These are phyloP conservation scores for Tricholoma sp. DNA, from an alignment of 768 basidiomycete species.

Conservation along the genomic window DNA sequence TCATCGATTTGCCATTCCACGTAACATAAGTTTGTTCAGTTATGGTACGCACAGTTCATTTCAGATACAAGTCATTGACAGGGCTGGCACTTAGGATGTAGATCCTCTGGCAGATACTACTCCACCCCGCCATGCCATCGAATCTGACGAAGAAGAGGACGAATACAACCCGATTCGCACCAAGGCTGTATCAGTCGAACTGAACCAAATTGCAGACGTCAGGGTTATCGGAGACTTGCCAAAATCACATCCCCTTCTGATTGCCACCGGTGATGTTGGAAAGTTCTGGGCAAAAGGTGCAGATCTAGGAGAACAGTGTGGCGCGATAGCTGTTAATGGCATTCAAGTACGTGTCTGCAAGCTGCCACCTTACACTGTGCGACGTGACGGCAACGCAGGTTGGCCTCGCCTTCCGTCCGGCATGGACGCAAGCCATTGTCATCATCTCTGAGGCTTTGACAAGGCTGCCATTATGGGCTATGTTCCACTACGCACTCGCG, in stretches of 20 bases:
- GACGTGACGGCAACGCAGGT: slow-evolving; percentile 28
- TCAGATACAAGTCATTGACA: background rate
- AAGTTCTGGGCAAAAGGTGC: slow-evolving; percentile 48
- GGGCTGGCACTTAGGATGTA: slow-evolving; percentile 30
- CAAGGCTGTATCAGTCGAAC: slow-evolving; percentile 9
- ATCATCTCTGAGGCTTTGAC: slow-evolving; percentile 49
- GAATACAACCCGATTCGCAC: slow-evolving; percentile 42
- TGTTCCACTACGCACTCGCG: slow-evolving; percentile 41
- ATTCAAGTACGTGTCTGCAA: slow-evolving; percentile 32
- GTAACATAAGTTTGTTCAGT: background rate
- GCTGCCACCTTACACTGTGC: background rate
- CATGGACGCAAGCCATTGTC: slow-evolving; percentile 41
- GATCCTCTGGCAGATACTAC: slow-evolving; percentile 52
- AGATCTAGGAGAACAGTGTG: slow-evolving; percentile 47
- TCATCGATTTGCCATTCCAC: too few species aligned
- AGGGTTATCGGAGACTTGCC: slow-evolving; percentile 33
- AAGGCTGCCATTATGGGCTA: slow-evolving; percentile 44
- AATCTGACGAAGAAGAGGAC: slow-evolving; percentile 67
- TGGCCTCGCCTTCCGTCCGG: slow-evolving; percentile 44
- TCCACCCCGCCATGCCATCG: slow-evolving; percentile 57
- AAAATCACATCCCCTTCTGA: slow-evolving; percentile 26
- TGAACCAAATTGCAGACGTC: slow-evolving; percentile 23
- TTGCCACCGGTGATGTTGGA: slow-evolving; percentile 44
- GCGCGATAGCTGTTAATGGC: slow-evolving; percentile 38
- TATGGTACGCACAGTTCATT: slow-evolving; percentile 9